Conservation (phyloP, 1,284 basidiomycete species). For the Marasmius tenuissimus region DNA sequence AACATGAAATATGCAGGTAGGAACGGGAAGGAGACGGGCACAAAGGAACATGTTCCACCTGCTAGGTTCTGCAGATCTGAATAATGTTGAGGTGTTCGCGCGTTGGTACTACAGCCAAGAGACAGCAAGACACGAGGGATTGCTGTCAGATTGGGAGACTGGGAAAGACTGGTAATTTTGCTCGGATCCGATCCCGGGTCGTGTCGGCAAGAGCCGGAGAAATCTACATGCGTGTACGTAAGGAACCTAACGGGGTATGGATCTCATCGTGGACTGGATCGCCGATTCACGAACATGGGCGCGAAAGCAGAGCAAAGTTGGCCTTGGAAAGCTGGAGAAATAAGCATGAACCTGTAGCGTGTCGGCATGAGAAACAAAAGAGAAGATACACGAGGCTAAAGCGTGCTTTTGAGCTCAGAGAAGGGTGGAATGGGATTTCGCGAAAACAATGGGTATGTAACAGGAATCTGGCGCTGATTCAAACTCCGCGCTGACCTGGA, state of each 20-base stretch:
- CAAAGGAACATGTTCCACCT: neutral
- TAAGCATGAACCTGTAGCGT: neutral
- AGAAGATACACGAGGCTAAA: neutral
- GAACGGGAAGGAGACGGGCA: neutral
- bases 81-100: neutral
- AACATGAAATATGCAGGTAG: neutral
- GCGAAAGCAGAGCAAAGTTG: constrained; percentile 18
- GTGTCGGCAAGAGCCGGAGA: neutral
- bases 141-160: neutral
- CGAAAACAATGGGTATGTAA: neutral
- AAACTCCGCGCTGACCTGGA: neutral
- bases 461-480: neutral
- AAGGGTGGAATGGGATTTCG: too few species aligned
- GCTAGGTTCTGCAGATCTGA: neutral
- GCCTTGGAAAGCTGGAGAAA: neutral
- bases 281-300: constrained; percentile 17
- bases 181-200: constrained; percentile 12
- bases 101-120: neutral
- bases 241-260: constrained; percentile 13
- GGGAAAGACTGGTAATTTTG: neutral
- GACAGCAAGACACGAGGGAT: neutral
- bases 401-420: neutral
- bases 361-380: neutral
- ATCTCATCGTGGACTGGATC: constrained; percentile 25
- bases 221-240: neutral